A percentile compares a stretch with the other conserved stretches of the same genome.
Evolutionary conservation across 2,329 filamentous ascomycete species (phyloP).

Genomic region (Clarireedia monteithiana): DNA sequence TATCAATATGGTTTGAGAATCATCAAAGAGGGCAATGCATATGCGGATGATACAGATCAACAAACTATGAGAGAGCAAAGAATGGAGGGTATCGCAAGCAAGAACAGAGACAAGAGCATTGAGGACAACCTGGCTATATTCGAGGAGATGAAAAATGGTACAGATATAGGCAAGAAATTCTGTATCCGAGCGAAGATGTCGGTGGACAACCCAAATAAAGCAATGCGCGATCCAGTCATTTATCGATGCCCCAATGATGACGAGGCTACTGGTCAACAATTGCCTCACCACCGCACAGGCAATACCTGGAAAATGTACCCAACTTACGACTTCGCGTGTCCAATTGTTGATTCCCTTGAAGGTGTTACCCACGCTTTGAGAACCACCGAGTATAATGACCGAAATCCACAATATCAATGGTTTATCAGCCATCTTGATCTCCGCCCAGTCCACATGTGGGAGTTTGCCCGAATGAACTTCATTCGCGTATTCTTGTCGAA

Average conservation of each 20-base stretch:
- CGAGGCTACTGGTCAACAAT: conserved; percentile 36
- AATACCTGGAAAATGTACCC: conserved; percentile 79
- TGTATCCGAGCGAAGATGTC: conserved; percentile 95
- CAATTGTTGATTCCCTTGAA: conserved; percentile 72
- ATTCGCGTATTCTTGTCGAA: conserved; percentile 77
- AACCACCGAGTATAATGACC: conserved; percentile 81
- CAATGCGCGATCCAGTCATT: conserved; percentile 92
- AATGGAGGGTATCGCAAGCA: conserved; percentile 75
- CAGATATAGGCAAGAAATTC: conserved; percentile 70
- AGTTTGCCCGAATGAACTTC: conserved; percentile 80
- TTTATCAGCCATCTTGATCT: conserved; percentile 68
- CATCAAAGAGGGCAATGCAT: conserved; percentile 81
- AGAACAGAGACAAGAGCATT: conserved; percentile 66
- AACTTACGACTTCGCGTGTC: conserved; percentile 81
- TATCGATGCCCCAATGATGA: conserved; percentile 78
- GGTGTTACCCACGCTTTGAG: conserved; percentile 77
- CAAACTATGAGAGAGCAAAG: conserved; percentile 82
- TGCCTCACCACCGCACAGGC: conserved; percentile 79
- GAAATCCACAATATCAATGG: conserved; percentile 83
- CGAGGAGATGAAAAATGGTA: conserved; percentile 86
- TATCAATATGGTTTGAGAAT: conserved; percentile 79
- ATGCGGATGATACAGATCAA: conserved; percentile 89
- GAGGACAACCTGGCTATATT: conserved; percentile 84
- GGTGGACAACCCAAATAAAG: conserved; percentile 86
- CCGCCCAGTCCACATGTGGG: conserved; percentile 75